Conservation (phyloP, 1,284 basidiomycete genomes). For the Bondarzewia mesenterica region DNA sequence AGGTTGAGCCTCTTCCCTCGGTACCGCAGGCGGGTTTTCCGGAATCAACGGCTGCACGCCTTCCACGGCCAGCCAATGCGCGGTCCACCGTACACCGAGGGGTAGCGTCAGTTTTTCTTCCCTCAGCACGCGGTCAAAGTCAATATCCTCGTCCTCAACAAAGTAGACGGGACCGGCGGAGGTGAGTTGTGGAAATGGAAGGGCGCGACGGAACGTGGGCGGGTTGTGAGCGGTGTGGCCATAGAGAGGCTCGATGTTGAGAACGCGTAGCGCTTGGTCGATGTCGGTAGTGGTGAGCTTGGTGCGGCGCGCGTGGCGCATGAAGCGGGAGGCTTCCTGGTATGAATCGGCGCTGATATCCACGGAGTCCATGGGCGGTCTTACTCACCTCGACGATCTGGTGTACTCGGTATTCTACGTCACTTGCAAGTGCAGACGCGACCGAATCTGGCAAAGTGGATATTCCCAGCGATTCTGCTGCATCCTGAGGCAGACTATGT, state of each 20-base stretch:
- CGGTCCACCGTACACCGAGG: conserved; percentile 73
- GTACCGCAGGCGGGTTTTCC: conserved; percentile 86
- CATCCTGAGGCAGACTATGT: too few relatives aligned
- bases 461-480: conserved; percentile 84
- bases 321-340: conserved; percentile 93
- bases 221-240: conserved; percentile 71
- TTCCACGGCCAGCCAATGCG: conserved; percentile 98
- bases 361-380: not conserved
- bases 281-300: conserved; percentile 87
- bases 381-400: conserved; percentile 77
- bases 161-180: conserved; percentile 75
- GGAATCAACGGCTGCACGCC: conserved; percentile 95
- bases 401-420: conserved; percentile 95
- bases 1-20: conserved; percentile 34
- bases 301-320: conserved; percentile 87
- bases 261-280: conserved; percentile 86
- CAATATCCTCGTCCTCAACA: conserved; percentile 95
- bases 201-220: conserved; percentile 66
- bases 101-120: conserved; percentile 77
- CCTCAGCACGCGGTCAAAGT: conserved; percentile 84
- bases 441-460: conserved; percentile 75
- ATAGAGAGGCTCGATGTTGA: conserved; percentile 90
- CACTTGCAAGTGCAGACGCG: conserved; percentile 82
- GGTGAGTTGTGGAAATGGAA: conserved; percentile 54
- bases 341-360: not conserved